Percentiles rank a stretch among this genome's conserved stretches.
phyloP scores from a whole-genome alignment of 2,329 filamentous ascomycete species.

The Aspergillus fischeri region DNA sequence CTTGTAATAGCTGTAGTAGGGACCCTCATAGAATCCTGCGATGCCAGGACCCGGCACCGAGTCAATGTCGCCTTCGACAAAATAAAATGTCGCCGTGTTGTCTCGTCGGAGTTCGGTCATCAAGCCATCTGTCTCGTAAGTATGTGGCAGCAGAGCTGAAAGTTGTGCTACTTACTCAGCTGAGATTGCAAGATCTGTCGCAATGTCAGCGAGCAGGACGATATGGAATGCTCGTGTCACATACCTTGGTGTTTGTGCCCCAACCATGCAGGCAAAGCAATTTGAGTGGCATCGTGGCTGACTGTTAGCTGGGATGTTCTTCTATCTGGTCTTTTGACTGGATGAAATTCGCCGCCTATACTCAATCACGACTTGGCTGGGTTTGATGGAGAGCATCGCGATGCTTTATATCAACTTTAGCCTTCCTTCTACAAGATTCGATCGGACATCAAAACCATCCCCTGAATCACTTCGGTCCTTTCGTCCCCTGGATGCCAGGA shows the following conservation, averaged over 20 bases:
- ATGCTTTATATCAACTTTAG: not conserved
- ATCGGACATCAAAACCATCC: not conserved
- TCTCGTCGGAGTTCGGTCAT: slow-evolving; percentile 25
- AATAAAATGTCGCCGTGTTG: slow-evolving; percentile 27
- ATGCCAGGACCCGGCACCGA: slow-evolving; percentile 26
- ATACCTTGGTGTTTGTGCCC: slow-evolving; percentile 29
- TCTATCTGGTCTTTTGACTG: not conserved
- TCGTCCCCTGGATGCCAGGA: not conserved
- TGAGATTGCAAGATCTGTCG: slow-evolving; percentile 27
- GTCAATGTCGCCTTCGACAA: slow-evolving; percentile 28
- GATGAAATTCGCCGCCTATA: not conserved
- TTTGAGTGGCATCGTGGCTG: slow-evolving; percentile 22
- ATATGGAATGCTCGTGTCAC: not conserved
- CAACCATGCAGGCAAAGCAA: slow-evolving; percentile 33
- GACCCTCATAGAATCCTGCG: slow-evolving; percentile 26
- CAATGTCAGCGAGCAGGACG: slow-evolving; percentile 1
- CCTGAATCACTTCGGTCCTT: not conserved
- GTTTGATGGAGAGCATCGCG: not conserved
- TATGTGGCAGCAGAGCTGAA: not conserved
- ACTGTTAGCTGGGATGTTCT: not conserved
- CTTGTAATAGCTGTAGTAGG: slow-evolving; percentile 31
- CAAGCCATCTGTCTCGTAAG: slow-evolving; percentile 17
- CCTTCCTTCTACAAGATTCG: not conserved
- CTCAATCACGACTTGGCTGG: not conserved
- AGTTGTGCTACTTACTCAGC: slow-evolving; percentile 18